Evolutionary conservation across 495 filamentous ascomycete genomes (phyloP), one percentile per base, ranked within the genome.

Genomic region (Chaetomium fimeti): DNA sequence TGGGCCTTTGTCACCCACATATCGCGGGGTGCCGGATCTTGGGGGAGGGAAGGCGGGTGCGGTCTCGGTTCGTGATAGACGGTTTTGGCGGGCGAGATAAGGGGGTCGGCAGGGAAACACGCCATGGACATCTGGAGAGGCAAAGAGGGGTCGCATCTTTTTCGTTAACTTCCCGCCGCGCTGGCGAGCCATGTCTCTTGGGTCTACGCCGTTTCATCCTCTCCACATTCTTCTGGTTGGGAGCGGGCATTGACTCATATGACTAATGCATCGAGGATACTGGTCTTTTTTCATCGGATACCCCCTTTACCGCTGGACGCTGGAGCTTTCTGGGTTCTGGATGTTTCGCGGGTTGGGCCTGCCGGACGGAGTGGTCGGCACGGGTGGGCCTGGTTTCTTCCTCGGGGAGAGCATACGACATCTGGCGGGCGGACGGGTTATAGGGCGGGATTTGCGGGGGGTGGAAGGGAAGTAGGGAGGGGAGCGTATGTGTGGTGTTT

Each of bases 201-300:
- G 40, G 56, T 70, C 22, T 62, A n/a, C 43, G 43, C 59, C 60
- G 20, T 66, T 62, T 67, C 63, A 38, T 60, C 24, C 61, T 71
- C 29, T n/a, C 43, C 54, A 43, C 27, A 45, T 64, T 22, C 7
- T 36, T 57, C 25, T 59, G 55, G 68, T 42, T 27, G 8, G 54
- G 69, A 51, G 47, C 29, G 62, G 54, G 52, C 61, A 58, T 65
- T 48, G 25, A 52, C 55, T 63, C 65, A 68, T 70, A 51, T 66
- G 71, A 28, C 63, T 68, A 58, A 63, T 67, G 67, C 61, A 51
- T 61, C 16, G 58, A 57, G 62, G 53, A 66, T 64, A 62, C 28
- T 58, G 62, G 54, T 65, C 40, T 47, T 42, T 20, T 62, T 56
- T 47, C 20, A 40, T 48, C 55, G 56, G 55, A 64, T 64, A 64